Base-by-base conservation (phyloP, 371 early-diverging fungal genomes). In the Syncephalastrum sp. region DNA sequence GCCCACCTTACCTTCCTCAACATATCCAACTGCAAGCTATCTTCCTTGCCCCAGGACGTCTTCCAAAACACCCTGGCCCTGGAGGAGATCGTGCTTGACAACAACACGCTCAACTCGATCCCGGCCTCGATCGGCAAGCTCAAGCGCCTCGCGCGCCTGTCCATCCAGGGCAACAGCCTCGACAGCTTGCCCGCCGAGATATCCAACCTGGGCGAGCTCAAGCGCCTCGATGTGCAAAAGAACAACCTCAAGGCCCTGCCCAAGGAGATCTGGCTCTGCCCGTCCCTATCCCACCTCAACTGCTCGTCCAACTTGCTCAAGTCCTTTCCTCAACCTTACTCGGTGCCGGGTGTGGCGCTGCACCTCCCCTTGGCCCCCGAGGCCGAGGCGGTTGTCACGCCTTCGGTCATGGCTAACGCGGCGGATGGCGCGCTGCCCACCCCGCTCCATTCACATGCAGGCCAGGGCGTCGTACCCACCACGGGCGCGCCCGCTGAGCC, bases 211-310 rank as follows among this genome's bases (percentile, higher is more conserved):
- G 42, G 56, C 17, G 65, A 71, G 19, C 68, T 75, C 47, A 70
- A 65, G 51, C 50, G 46, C 13, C 50, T 75, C 25, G 69, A 75
- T 51, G 64, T 63, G 3, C 75, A 75, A 50, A 70, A 71, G 55
- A 73, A 95, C 73, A 86, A 89, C 52, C 64, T 95, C 29, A 79
- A 78, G 42, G 67, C 82, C 50, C 68, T 95, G 2, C 93, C 94
- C 5, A 75, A 81, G 3, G 91, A 91, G 51, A 91, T 95, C n/a
- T 94, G 94, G 95, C 67, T 79, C 21, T 88, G 90, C 67, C 68
- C 81, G 19, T 73, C 70, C 13, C 80, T 95, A 27, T 60, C 67
- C 33, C 91, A 89, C 54, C 80, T 82, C 24, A 73, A 73, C 29
- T 73, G 74, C 38, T 91, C 88, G 2, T 89, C 89, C 17, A 95